Base-by-base conservation (phyloP, 2,329 filamentous ascomycete species). In the Blastomyces parvus region DNA sequence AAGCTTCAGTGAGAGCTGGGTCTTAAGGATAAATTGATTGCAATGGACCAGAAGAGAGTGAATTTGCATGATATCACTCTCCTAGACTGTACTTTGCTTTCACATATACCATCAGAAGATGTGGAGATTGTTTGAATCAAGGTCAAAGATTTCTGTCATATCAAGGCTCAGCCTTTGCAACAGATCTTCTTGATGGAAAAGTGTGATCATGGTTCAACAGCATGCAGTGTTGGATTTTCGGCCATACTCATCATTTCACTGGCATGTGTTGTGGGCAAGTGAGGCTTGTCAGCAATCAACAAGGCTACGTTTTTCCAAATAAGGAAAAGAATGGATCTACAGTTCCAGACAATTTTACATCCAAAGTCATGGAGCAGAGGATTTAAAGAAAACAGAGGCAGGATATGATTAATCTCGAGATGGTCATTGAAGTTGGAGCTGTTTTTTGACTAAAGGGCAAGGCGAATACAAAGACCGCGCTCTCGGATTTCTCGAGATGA, bases 191-290 rank as follows among this genome's bases (percentile, higher is more conserved):
- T 30, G 64, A 63, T 1, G 66, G 55, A 14, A 25, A 59, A 25
- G 62, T 67, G 22, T 33, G 36, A 52, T 38, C 65, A 27, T 53
- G 19, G 36, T 46, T 61, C 9, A 30, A 53, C 19, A 65, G 68
- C 22, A 73, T 78, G 0, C 71, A 73, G 50, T 64, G 66, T 19
- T 79, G 76, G 77, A 67, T 77, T 1, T 78, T 74, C 67, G 77
- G 77, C 0, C 71, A 76, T 61, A 79, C 78, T 7, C 77, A 78
- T 65, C 73, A 71, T 42, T 74, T 74, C 36, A 74, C 70, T 22
- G 71, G 77, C 59, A 77, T 75, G 60, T 68, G 67, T 61, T 69
- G 70, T 55, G 68, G 68, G 25, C 69, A 69, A 8, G 69, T 76
- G 19, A 73, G 66, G 52, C 64, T 78, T 3, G 65, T 78, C 33